Evolutionary conservation across 345 rosid species (phyloP).

Genomic region (Toxicodendron radicans): DNA sequence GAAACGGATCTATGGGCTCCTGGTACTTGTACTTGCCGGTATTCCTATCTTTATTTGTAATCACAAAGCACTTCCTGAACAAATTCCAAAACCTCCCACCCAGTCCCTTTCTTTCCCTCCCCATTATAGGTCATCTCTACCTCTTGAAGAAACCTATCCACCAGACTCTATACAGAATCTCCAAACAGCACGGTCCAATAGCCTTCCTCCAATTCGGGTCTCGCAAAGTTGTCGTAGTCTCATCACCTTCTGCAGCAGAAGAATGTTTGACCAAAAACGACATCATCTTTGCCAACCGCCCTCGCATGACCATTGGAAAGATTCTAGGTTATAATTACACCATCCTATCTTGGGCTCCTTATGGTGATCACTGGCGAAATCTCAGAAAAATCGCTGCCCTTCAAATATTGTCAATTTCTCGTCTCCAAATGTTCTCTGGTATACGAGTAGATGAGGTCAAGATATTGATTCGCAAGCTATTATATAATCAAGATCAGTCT

Average conservation of each 20-base stretch:
- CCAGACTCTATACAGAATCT: slow-evolving; percentile 15
- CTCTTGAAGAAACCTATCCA: slow-evolving; percentile 33
- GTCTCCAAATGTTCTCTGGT: slow-evolving; percentile 22
- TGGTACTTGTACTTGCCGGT: neutral
- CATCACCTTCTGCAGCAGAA: slow-evolving; percentile 22
- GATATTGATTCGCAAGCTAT: slow-evolving; percentile 15
- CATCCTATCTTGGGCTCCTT: slow-evolving; percentile 27
- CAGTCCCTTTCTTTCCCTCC: slow-evolving; percentile 31
- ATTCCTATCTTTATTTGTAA: slow-evolving; percentile 3
- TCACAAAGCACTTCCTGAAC: slow-evolving; percentile 15
- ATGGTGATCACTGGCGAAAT: slow-evolving; percentile 29
- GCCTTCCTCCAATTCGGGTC: neutral
- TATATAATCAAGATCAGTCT: neutral
- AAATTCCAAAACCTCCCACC: slow-evolving; percentile 36
- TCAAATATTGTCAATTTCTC: slow-evolving; percentile 24
- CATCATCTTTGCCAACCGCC: slow-evolving; percentile 36
- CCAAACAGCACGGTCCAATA: neutral
- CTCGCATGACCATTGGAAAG: slow-evolving; percentile 20
- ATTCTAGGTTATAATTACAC: slow-evolving; percentile 26
- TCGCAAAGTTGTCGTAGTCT: neutral
- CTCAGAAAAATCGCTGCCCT: slow-evolving; percentile 28
- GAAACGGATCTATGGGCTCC: neutral
- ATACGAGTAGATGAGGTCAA: slow-evolving; percentile 30
- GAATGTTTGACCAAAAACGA: slow-evolving; percentile 18
- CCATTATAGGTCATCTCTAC: slow-evolving; percentile 38